These are phyloP conservation scores for Colletotrichum sidae DNA, from an alignment of 2,329 filamentous ascomycete genomes.

Conservation along the genomic window DNA sequence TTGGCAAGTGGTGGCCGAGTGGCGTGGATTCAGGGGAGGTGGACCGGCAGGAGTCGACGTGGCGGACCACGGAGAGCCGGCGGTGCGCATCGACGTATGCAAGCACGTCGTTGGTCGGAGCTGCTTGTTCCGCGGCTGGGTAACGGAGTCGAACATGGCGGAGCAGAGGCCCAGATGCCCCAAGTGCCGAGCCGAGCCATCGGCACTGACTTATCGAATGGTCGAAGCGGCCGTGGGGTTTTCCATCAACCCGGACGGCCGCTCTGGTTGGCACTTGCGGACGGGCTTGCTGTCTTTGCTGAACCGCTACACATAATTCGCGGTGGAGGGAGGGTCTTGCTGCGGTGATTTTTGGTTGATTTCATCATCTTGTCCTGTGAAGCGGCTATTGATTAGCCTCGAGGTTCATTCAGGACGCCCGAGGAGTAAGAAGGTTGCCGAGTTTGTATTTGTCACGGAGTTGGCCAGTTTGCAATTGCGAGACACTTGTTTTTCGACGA, in stretches of 20 bases:
- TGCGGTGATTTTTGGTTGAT: neutral
- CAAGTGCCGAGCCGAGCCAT: neutral
- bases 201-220: neutral
- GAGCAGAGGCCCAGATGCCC: constrained; percentile 4
- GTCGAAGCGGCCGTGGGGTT: constrained; percentile 7
- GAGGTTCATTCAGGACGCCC: no score
- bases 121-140: constrained; percentile 26
- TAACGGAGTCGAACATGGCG: neutral
- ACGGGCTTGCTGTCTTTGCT: neutral
- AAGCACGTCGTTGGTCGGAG: constrained; percentile 20
- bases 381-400: no score
- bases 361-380: no score
- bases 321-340: neutral
- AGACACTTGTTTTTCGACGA: no score
- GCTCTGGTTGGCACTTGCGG: neutral
- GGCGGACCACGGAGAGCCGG: constrained; percentile 19
- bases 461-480: no score
- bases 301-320: neutral
- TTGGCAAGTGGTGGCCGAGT: neutral
- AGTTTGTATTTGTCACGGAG: no score
- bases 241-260: neutral
- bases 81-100: constrained; percentile 18
- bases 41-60: constrained; percentile 2
- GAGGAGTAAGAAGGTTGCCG: no score
- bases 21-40: neutral